phyloP scores from a whole-genome alignment of 2,329 filamentous ascomycete species.

The Alternaria infectoria region DNA sequence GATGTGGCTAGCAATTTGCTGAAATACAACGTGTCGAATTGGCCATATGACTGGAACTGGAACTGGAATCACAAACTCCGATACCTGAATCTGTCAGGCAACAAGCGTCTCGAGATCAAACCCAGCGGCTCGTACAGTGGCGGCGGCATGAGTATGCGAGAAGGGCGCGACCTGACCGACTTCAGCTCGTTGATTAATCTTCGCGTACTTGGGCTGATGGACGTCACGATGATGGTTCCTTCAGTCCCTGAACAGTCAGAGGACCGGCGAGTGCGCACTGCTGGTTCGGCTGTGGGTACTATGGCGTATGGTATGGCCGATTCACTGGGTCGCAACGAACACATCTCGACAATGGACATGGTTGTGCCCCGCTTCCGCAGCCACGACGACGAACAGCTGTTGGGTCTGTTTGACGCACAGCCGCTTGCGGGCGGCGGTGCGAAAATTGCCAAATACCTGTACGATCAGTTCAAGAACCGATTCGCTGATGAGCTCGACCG shows the following conservation, averaged over 20 bases:
- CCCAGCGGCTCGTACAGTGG: constrained; percentile 64
- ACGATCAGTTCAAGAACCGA: constrained; percentile 90
- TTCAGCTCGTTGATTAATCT: constrained; percentile 86
- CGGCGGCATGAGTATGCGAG: constrained; percentile 50
- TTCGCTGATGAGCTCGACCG: constrained; percentile 82
- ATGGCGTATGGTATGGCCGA: constrained; percentile 98
- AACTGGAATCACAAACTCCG: constrained; percentile 95
- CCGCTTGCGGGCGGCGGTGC: constrained; percentile 87
- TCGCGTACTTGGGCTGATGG: constrained; percentile 91
- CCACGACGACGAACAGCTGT: constrained; percentile 84
- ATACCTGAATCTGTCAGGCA: constrained; percentile 95
- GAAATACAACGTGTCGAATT: constrained; percentile 99
- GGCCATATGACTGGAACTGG: constrained; percentile 99
- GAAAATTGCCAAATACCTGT: constrained; percentile 93
- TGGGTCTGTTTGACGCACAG: constrained; percentile 97
- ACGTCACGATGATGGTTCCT: constrained; percentile 92
- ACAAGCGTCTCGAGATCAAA: constrained; percentile 92
- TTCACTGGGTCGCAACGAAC: constrained; percentile 89
- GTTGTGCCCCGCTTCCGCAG: constrained; percentile 92
- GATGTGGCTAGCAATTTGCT: constrained; percentile 94
- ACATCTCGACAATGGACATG: constrained; percentile 93
- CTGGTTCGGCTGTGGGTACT: constrained; percentile 88
- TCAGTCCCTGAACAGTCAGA: constrained; percentile 95
- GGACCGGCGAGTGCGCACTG: constrained; percentile 93
- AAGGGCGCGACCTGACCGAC: constrained; percentile 80